Percentiles rank a stretch among this genome's conserved stretches.
phyloP scores from a whole-genome alignment of 2,329 filamentous ascomycete genomes.

The Aspergillus texensis region DNA sequence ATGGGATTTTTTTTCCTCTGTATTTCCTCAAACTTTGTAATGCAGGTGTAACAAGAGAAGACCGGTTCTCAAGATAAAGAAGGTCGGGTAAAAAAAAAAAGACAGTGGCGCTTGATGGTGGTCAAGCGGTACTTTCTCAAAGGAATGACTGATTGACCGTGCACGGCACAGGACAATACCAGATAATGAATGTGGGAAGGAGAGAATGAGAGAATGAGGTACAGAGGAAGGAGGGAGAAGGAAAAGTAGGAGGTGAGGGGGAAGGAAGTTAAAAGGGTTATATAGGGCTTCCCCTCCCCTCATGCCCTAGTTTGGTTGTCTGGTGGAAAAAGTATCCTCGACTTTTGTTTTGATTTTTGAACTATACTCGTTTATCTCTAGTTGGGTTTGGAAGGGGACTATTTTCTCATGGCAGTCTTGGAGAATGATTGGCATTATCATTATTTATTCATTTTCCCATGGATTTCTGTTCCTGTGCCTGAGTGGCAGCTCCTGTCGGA shows the following conservation, averaged over 20 bases:
- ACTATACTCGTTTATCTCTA: neutral
- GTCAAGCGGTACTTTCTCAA: constrained; percentile 13
- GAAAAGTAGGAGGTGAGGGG: neutral
- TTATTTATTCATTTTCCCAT: too few species aligned
- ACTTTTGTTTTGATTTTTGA: neutral
- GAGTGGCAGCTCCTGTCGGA: neutral
- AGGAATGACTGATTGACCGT: constrained; percentile 34
- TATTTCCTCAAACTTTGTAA: neutral
- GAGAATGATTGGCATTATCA: too few species aligned
- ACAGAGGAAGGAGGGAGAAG: neutral
- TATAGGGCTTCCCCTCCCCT: neutral
- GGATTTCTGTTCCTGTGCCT: neutral
- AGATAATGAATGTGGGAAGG: constrained; percentile 7
- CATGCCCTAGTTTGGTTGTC: neutral
- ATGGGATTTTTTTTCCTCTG: neutral
- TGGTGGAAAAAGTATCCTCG: neutral
- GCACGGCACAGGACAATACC: constrained; percentile 35
- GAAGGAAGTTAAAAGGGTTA: neutral
- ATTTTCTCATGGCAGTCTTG: too few species aligned
- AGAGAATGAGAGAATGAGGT: neutral
- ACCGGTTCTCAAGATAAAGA: constrained; percentile 25
- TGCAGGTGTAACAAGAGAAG: constrained; percentile 16
- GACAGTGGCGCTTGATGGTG: neutral
- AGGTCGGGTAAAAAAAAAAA: constrained; percentile 13
- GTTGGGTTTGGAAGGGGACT: neutral